Percentiles rank a stretch among this genome's conserved stretches.
Evolutionary conservation across 192 early-diverging fungal species (phyloP).

Genomic region (Ambispora gerdemannii): DNA sequence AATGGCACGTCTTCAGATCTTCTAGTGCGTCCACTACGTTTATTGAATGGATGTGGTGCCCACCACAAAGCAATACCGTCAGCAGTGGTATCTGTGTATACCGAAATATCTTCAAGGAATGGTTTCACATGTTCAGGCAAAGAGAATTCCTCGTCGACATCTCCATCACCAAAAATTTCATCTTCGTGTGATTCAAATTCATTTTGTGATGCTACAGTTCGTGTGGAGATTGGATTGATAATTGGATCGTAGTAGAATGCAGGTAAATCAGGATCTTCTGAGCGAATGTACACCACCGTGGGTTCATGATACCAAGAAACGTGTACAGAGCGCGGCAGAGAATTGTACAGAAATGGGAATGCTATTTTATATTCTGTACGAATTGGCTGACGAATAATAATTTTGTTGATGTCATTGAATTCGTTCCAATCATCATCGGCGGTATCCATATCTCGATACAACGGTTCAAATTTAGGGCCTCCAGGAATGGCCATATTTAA

Average conservation of each 20-base stretch:
- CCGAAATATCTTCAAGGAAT: slow-evolving; percentile 70
- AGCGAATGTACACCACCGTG: slow-evolving; percentile 79
- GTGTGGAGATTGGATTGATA: slow-evolving; percentile 95
- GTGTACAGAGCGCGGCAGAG: slow-evolving; percentile 88
- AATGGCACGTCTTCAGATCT: slow-evolving; percentile 92
- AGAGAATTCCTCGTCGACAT: slow-evolving; percentile 81
- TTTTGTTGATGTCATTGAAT: slow-evolving; percentile 99
- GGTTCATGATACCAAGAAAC: slow-evolving; percentile 93
- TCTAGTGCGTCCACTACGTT: slow-evolving; percentile 84
- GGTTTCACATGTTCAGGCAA: slow-evolving; percentile 76
- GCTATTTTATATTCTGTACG: slow-evolving; percentile 99
- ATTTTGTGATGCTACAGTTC: slow-evolving; percentile 54
- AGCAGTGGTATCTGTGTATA: slow-evolving; percentile 92
- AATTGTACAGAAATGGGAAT: slow-evolving; percentile 98
- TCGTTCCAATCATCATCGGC: slow-evolving; percentile 99
- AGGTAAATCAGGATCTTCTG: slow-evolving; percentile 94
- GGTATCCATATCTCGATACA: slow-evolving; percentile 93
- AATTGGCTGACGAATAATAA: slow-evolving; percentile 97
- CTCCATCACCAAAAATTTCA: slow-evolving; percentile 71
- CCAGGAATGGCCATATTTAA: slow-evolving; percentile 98
- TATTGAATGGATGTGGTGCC: slow-evolving; percentile 97
- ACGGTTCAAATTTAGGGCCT: slow-evolving; percentile 96
- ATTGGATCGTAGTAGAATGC: slow-evolving; percentile 98
- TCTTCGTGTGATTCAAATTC: slow-evolving; percentile 59
- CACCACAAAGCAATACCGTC: slow-evolving; percentile 92